phyloP scores from a whole-genome alignment of 192 early-diverging fungal species.

The Helicostylum pulchrum region DNA sequence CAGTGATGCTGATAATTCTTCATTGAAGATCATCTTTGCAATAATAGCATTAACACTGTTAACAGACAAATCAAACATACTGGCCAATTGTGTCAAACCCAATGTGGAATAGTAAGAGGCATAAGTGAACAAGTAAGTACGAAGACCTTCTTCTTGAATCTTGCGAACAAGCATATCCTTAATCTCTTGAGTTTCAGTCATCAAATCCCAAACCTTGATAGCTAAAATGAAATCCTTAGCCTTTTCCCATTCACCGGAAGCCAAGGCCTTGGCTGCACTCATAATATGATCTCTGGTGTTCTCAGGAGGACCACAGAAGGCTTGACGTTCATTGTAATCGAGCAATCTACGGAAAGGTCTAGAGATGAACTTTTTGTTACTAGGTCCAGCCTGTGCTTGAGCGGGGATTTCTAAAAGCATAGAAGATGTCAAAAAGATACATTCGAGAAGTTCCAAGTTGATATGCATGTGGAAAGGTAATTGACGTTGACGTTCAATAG shows the following conservation, averaged over 20 bases:
- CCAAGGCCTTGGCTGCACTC: constrained; percentile 90
- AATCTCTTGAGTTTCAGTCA: constrained; percentile 78
- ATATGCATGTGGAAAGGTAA: constrained; percentile 99
- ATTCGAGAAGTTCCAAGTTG: constrained; percentile 97
- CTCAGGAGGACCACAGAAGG: constrained; percentile 95
- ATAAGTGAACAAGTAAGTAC: constrained; percentile 94
- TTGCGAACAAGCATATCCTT: constrained; percentile 86
- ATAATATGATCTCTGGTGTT: constrained; percentile 99
- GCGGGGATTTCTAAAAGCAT: constrained; percentile 98
- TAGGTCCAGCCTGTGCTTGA: constrained; percentile 77
- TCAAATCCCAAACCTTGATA: constrained; percentile 97
- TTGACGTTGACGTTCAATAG: constrained; percentile 91
- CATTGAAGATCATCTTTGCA: constrained; percentile 92
- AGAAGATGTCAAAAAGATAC: constrained; percentile 90
- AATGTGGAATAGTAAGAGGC: constrained; percentile 88
- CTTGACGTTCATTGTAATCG: constrained; percentile 94
- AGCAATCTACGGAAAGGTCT: constrained; percentile 91
- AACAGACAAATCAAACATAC: constrained; percentile 83
- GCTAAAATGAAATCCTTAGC: constrained; percentile 78
- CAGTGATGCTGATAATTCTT: constrained; percentile 86
- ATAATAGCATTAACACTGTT: constrained; percentile 69
- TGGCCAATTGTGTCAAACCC: constrained; percentile 73
- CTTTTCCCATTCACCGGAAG: constrained; percentile 91
- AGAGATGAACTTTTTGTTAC: constrained; percentile 74
- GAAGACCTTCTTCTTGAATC: constrained; percentile 95